Percentiles rank a stretch among this genome's conserved stretches.
Evolutionary conservation across 202 grass and related monocot species (phyloP).

Genomic region (Musa balbisiana): DNA sequence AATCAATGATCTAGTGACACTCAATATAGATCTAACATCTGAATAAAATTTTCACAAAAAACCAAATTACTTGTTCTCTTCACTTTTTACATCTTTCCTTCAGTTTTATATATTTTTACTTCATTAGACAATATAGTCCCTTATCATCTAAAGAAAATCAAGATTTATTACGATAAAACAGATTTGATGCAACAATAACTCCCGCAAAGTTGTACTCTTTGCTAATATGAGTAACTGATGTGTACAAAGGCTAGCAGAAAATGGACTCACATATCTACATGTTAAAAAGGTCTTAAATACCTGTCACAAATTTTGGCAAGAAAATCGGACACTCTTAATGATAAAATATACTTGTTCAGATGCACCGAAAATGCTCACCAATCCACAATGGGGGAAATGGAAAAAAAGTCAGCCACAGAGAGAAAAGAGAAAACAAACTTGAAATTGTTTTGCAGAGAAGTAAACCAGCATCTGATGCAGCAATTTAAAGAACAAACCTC

Average conservation of each 20-base stretch:
- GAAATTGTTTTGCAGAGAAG: not conserved
- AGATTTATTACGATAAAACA: not conserved
- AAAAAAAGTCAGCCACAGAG: not conserved
- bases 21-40: too few species aligned
- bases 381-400: not conserved
- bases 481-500: constrained; percentile 45
- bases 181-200: too few species aligned
- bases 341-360: not conserved
- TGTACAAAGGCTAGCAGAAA: not conserved
- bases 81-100: too few species aligned
- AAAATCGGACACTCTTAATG: too few species aligned
- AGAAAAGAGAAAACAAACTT: not conserved
- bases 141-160: too few species aligned
- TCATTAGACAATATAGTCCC: too few species aligned
- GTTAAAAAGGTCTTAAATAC: too few species aligned
- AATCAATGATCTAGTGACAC: too few species aligned
- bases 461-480: not conserved
- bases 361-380: not conserved
- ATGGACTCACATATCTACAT: not conserved
- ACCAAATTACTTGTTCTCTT: too few species aligned
- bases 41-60: too few species aligned
- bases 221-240: not conserved
- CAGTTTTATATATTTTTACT: too few species aligned
- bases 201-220: not conserved
- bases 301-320: too few species aligned